A percentile compares a stretch with the other conserved stretches of the same genome.
Conservation (phyloP, 2,329 filamentous ascomycete genomes). For the Beauveria pseudobassiana region DNA sequence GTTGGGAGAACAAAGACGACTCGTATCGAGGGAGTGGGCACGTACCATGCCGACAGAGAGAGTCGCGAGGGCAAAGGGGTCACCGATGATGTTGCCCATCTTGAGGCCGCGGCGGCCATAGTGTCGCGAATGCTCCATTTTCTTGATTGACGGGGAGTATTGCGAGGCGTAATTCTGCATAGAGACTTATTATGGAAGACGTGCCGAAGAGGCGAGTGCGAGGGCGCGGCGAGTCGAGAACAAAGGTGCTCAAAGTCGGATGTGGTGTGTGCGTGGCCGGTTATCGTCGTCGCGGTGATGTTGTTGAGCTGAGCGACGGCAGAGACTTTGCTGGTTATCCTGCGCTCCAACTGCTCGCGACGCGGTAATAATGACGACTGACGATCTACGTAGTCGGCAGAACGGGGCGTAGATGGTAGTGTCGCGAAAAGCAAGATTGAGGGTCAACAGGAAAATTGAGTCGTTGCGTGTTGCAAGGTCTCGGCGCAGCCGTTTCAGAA, state of each 20-base stretch:
- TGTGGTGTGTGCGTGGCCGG: not conserved
- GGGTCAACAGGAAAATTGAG: not conserved
- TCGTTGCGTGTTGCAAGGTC: not conserved
- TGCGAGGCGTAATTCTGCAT: conserved; percentile 72
- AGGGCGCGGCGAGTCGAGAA: not conserved
- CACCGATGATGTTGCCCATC: conserved; percentile 84
- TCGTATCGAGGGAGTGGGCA: conserved; percentile 17
- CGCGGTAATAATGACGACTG: conserved; percentile 4
- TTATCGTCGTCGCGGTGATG: not conserved
- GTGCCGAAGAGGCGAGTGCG: not conserved
- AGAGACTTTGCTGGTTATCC: not conserved
- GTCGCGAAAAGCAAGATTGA: not conserved
- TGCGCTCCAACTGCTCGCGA: conserved; percentile 1
- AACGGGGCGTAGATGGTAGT: not conserved
- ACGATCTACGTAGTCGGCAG: conserved; percentile 9
- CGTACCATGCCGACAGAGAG: conserved; percentile 85
- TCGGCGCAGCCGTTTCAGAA: conserved; percentile 12
- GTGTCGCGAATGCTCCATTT: conserved; percentile 67
- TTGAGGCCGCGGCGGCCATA: conserved; percentile 57
- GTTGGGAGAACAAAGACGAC: not conserved
- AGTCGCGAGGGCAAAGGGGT: conserved; percentile 92
- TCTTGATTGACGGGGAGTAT: conserved; percentile 65
- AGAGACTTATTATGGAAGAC: conserved; percentile 20
- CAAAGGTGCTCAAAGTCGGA: not conserved
- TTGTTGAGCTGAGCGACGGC: not conserved